phyloP scores from a whole-genome alignment of 441 rosid species.

The Pelargonium citronellum region DNA sequence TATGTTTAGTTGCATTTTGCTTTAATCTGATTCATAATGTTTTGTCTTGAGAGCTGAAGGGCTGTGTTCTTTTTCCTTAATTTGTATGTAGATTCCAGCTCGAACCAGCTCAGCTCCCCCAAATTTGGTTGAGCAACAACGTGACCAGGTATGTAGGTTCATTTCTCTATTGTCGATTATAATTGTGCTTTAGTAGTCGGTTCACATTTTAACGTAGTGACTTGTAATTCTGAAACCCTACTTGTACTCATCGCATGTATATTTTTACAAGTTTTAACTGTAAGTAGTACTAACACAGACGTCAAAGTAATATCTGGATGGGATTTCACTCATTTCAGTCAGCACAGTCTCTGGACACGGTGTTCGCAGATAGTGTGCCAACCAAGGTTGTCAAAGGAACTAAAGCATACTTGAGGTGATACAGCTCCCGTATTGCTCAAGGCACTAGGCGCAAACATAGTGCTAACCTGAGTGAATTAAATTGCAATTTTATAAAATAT shows the following conservation, averaged over 20 bases:
- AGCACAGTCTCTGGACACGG: no score
- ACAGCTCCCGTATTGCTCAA: no score
- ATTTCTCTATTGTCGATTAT: not conserved
- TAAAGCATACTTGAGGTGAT: no score
- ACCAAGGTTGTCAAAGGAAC: no score
- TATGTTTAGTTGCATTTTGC: slow-evolving; percentile 1
- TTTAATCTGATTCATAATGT: not conserved
- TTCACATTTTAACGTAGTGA: not conserved
- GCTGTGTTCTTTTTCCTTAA: slow-evolving; percentile 15
- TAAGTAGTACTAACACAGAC: not conserved
- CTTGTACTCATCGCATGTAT: not conserved
- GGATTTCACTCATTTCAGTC: not conserved
- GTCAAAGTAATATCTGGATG: not conserved
- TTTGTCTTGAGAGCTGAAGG: slow-evolving; percentile 15
- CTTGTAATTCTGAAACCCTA: not conserved
- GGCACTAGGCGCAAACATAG: no score
- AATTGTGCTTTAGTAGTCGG: not conserved
- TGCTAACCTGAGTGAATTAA: no score
- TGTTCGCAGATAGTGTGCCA: no score
- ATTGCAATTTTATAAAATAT: no score
- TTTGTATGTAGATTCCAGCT: slow-evolving; percentile 67
- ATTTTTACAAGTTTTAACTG: not conserved
- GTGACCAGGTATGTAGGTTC: slow-evolving; percentile 54
- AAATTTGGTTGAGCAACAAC: slow-evolving; percentile 93
- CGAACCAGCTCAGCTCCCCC: slow-evolving; percentile 99